phyloP scores from a whole-genome alignment of 139 green algal genomes.

The Chlorella sp. region DNA sequence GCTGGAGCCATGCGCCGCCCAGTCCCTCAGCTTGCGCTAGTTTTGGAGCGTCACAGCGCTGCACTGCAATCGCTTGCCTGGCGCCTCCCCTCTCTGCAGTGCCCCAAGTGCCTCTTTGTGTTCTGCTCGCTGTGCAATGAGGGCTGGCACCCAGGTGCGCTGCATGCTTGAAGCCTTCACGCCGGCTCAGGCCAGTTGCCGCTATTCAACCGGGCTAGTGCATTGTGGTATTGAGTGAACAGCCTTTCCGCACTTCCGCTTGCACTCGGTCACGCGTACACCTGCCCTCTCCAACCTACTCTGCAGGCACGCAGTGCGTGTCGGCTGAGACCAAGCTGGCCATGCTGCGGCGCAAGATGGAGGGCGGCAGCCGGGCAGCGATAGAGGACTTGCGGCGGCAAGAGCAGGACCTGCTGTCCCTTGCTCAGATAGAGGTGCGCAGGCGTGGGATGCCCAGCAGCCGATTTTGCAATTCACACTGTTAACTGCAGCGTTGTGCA shows the following conservation, averaged over 20 bases:
- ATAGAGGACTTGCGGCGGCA: constrained; percentile 35
- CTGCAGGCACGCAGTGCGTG: constrained; percentile 1
- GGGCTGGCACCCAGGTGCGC: constrained; percentile 69
- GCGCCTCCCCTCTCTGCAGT: constrained; percentile 51
- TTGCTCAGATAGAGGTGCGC: constrained; percentile 43
- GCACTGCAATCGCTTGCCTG: too few species aligned
- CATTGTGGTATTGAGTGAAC: too few species aligned
- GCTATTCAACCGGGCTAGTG: too few species aligned
- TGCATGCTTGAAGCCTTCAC: not conserved
- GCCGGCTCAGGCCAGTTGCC: too few species aligned
- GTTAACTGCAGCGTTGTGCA: too few species aligned
- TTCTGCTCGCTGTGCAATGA: constrained; percentile 85
- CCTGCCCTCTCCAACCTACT: not conserved
- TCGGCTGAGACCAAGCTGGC: constrained; percentile 55
- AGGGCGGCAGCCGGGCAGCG: constrained; percentile 21
- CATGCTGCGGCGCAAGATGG: constrained; percentile 55
- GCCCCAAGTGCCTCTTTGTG: constrained; percentile 76
- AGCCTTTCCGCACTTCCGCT: too few species aligned
- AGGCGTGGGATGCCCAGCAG: too few species aligned
- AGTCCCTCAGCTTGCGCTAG: too few species aligned
- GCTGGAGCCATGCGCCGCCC: too few species aligned
- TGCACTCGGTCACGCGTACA: too few species aligned
- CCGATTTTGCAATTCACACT: too few species aligned
- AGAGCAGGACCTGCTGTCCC: constrained; percentile 45
- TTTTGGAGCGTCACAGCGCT: too few species aligned